phyloP scores from a whole-genome alignment of 148 eudicot genomes.

The Camellia japonica region DNA sequence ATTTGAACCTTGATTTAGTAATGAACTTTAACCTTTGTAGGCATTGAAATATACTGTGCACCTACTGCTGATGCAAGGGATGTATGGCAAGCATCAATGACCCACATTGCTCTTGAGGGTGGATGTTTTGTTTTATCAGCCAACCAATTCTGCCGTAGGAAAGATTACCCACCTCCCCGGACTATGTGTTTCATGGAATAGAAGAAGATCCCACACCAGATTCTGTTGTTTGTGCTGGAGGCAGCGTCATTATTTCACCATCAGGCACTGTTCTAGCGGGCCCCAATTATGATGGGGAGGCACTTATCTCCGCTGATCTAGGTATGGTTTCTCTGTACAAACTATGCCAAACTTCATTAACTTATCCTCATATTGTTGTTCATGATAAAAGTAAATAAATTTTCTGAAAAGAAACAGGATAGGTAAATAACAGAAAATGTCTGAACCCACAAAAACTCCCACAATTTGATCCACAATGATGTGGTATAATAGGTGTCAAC shows the following conservation, averaged over 20 bases:
- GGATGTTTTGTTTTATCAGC: conserved; percentile 93
- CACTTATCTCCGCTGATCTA: conserved; percentile 87
- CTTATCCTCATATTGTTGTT: not conserved
- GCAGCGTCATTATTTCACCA: conserved; percentile 92
- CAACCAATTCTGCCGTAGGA: conserved; percentile 82
- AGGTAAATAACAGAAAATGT: no score
- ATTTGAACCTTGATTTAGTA: not conserved
- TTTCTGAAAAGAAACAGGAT: not conserved
- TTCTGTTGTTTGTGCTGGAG: conserved; percentile 89
- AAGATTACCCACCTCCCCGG: conserved; percentile 96
- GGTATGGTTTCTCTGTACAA: conserved; percentile 33
- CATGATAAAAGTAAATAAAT: not conserved
- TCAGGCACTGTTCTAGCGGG: conserved; percentile 84
- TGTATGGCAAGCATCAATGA: conserved; percentile 93
- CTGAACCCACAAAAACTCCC: no score
- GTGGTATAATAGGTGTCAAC: no score
- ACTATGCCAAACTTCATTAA: not conserved
- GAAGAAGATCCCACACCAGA: conserved; percentile 85
- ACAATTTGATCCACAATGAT: no score
- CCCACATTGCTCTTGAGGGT: conserved; percentile 95
- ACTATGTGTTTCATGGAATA: conserved; percentile 53
- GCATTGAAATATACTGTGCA: conserved; percentile 94
- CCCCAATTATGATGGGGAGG: conserved; percentile 86
- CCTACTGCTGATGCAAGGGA: conserved; percentile 94
- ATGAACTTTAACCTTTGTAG: conserved; percentile 29